These are phyloP conservation scores for Acacia pycnantha DNA, from an alignment of 331 rosid species.

Conservation along the genomic window DNA sequence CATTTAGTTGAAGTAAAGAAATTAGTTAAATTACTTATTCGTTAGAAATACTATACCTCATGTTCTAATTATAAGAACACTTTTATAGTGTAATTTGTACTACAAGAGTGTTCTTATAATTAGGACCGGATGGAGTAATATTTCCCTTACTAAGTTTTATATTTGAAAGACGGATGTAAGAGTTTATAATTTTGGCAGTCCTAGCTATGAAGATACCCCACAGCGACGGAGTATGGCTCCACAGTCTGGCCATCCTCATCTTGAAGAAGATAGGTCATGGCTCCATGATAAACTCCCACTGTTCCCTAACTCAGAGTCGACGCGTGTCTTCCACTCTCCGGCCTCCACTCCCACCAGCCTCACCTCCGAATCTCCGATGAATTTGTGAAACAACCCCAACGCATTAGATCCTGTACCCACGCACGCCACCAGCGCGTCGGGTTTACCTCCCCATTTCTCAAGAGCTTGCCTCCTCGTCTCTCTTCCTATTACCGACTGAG, in stretches of 20 bases:
- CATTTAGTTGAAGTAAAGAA: too few species aligned
- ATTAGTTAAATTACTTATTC: too few species aligned
- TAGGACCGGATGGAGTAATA: too few species aligned
- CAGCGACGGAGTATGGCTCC: constrained; percentile 55
- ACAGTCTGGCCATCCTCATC: constrained; percentile 60
- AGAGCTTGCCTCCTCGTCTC: constrained; percentile 68
- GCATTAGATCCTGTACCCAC: constrained; percentile 79
- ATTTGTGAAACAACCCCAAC: constrained; percentile 66
- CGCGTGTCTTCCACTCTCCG: constrained; percentile 52
- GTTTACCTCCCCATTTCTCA: constrained; percentile 70
- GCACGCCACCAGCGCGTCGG: constrained; percentile 57
- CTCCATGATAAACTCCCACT: constrained; percentile 68
- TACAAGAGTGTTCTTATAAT: too few species aligned
- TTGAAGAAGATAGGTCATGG: constrained; percentile 55
- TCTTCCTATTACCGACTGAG: constrained; percentile 70
- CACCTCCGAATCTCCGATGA: constrained; percentile 46
- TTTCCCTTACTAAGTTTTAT: too few species aligned
- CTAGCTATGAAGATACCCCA: constrained; percentile 35
- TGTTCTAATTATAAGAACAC: too few species aligned
- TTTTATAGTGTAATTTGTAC: too few species aligned
- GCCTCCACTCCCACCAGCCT: constrained; percentile 70
- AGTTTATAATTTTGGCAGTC: neutral
- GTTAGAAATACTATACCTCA: too few species aligned
- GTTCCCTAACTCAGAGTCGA: constrained; percentile 55
- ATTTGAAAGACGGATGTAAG: too few species aligned